Conservation (phyloP, 768 basidiomycete genomes). For the Russula sp. region DNA sequence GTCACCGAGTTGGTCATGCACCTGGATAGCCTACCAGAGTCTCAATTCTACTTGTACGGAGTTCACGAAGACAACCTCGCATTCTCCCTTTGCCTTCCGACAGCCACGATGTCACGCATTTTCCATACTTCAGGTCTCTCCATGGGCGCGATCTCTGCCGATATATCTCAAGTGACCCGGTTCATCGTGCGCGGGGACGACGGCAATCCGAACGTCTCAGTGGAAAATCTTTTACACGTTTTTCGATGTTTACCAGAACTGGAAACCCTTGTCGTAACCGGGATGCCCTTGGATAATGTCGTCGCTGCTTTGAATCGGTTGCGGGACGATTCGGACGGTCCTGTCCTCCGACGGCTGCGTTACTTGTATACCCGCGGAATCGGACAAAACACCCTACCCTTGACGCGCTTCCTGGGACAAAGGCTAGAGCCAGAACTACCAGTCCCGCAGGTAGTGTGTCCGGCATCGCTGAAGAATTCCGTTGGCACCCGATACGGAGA, state of each 20-base stretch:
- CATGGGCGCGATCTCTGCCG: constrained; percentile 10
- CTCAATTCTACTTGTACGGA: constrained; percentile 15
- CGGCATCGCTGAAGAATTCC: constrained; percentile 1
- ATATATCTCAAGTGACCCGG: constrained; percentile 7
- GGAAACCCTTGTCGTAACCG: constrained; percentile 13
- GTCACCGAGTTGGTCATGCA: constrained; percentile 16
- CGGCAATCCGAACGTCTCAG: constrained; percentile 9
- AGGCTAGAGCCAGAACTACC: constrained; percentile 17
- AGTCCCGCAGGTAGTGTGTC: constrained; percentile 12
- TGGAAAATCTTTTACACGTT: constrained; percentile 8
- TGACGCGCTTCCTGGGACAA: constrained; percentile 15
- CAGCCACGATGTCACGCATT: constrained; percentile 2
- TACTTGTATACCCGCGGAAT: constrained; percentile 10
- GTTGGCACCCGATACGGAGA: constrained; percentile 13
- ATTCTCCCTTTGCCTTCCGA: constrained; percentile 16
- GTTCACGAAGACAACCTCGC: constrained; percentile 9
- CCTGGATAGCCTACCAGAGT: constrained; percentile 14
- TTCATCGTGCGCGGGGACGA: constrained; percentile 15
- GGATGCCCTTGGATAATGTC: constrained; percentile 13
- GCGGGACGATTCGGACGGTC: constrained; percentile 7
- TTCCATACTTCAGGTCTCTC: constrained; percentile 5
- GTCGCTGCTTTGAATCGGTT: constrained; percentile 13
- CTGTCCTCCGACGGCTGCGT: constrained; percentile 9
- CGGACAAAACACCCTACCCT: constrained; percentile 2
- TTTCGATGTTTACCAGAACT: constrained; percentile 15